These are phyloP conservation scores for maize (Zea mays) DNA, from an alignment of 176 grass and related monocot species.

Conservation along the genomic window Zm-B73-REFERENCE-NAM-5.0 NC_050105.1:139572001-139572500, in stretches of 20 bases:
- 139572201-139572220: background rate
- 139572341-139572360: background rate
- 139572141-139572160: background rate
- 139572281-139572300: background rate
- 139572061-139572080: background rate
- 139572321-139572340: background rate
- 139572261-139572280: background rate
- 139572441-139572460: background rate
- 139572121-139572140: background rate
- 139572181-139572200: background rate
- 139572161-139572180: background rate
- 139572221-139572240: background rate
- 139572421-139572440: background rate
- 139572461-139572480: background rate
- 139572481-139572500: background rate
- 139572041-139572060: background rate
- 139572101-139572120: background rate
- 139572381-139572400: slow-evolving; percentile 8
- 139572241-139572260: background rate
- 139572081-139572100: background rate
- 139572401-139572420: background rate
- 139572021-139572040: background rate
- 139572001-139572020: background rate
- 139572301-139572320: background rate
- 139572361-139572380: background rate